A percentile compares a stretch with the other conserved stretches of the same genome.
phyloP scores from a whole-genome alignment of 352 stramenopile genomes.

The Blastocystis sp. region DNA sequence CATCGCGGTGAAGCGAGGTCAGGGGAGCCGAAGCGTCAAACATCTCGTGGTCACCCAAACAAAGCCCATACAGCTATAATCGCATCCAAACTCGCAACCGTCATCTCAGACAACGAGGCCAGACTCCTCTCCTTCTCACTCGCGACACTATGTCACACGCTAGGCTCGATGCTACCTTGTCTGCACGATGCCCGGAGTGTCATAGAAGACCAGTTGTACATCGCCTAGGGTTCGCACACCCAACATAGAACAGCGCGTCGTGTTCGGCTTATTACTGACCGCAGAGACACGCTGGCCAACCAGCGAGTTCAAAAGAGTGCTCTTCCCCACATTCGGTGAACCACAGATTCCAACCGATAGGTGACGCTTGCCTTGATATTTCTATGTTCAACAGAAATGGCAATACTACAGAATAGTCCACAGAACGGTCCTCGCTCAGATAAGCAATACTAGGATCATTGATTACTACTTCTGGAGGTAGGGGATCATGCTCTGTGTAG shows the following conservation, averaged over 20 bases:
- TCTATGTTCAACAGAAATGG: not conserved
- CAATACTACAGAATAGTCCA: not conserved
- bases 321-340: conserved; percentile 65
- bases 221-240: conserved; percentile 60
- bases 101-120: not conserved
- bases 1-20: not conserved
- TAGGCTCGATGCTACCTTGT: no score
- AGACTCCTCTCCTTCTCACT: not conserved
- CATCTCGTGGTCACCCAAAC: not conserved
- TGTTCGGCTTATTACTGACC: conserved; percentile 64
- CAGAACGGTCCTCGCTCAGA: not conserved
- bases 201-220: conserved; percentile 63
- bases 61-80: conserved; percentile 42
- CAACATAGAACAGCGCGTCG: conserved; percentile 64
- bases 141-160: no score
- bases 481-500: conserved; percentile 1
- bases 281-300: conserved; percentile 65
- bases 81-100: not conserved
- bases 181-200: conserved; percentile 65
- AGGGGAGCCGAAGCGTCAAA: conserved; percentile 38
- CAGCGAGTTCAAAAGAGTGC: conserved; percentile 64
- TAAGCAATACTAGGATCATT: conserved; percentile 43
- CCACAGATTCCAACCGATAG: conserved; percentile 49
- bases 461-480: not conserved
- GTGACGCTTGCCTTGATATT: not conserved